Percentiles rank a stretch among this genome's conserved stretches.
Conservation (phyloP, 2,329 filamentous ascomycete species). For the Neonectria punicea region DNA sequence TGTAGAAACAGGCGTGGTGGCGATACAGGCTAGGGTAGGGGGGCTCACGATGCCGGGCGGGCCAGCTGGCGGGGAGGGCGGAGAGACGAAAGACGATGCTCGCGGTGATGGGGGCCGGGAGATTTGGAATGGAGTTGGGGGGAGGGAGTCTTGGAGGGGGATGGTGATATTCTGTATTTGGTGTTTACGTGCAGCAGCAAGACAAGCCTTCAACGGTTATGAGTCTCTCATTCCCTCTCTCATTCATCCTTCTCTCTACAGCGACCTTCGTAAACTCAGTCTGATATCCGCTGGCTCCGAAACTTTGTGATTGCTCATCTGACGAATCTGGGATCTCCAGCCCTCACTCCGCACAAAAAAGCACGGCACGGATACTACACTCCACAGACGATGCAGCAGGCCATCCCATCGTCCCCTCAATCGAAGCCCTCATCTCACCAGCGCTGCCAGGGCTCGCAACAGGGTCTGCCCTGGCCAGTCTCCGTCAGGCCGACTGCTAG, state of each 20-base stretch:
- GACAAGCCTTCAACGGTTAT: background rate
- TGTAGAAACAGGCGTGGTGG: constrained; percentile 1
- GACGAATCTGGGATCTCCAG: background rate
- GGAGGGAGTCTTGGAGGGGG: background rate
- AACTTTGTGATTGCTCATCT: background rate
- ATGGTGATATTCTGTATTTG: background rate
- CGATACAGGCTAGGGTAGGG: background rate
- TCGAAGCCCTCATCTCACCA: constrained; percentile 2
- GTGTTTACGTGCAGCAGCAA: background rate
- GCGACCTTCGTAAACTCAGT: background rate
- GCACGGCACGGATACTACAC: background rate
- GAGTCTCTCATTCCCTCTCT: background rate
- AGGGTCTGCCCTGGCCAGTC: background rate
- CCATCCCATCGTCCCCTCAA: background rate
- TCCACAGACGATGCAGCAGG: background rate
- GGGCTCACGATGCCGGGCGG: background rate
- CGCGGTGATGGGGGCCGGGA: background rate
- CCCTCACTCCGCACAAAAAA: background rate
- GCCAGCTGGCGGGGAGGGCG: background rate
- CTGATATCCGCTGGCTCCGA: background rate
- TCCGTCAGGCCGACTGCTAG: constrained; percentile 19
- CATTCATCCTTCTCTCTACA: background rate
- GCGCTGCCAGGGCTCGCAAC: constrained; percentile 6
- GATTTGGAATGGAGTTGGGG: constrained; percentile 6
- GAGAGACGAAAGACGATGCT: background rate